Base-by-base conservation (phyloP, 192 early-diverging fungal genomes). In the Rhizoclosmatium globosum region DNA sequence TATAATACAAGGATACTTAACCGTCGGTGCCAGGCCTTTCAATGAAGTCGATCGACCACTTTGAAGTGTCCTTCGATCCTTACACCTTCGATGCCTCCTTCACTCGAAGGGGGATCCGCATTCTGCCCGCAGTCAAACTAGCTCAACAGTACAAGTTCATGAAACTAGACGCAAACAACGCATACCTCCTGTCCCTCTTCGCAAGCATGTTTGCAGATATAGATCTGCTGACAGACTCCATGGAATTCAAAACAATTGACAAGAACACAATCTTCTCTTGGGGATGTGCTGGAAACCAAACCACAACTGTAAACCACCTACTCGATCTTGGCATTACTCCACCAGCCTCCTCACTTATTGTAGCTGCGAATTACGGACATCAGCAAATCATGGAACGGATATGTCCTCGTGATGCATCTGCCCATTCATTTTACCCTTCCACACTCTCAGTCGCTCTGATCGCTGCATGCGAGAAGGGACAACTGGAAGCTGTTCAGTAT, bases 31-130 rank as follows among this genome's bases (percentile, higher is more conserved):
- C 57, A 74, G 72, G 72, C 11, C 58, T 74, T 3, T 42, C 56
- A 6, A 1, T 74, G 9, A 7, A 64, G 42, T 42, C 74, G 4
- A 64, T 76, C 17, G 74, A 64, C 23, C 74, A 76, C 74, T 76
- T 76, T 41, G 74, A 76, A 56, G 44, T 76, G 13, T 67, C 61
- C 4, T 76, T 76, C 23, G 64, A 64, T 50, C 31, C 64, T 9
- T 6, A 19, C 15, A 31, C 61, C 0, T 67, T 53, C 43, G 74
- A 76, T 39, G 6, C n/a, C 38, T 31, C 47, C 2, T 76, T 76
- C 64, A 19, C 39, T 6, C 41, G 41, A 4, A 2, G 74, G 2
- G 62, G 64, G 17, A 21, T 44, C n/a, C n/a, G 72, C 11, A 56
- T 76, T 1, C 47, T 66, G 2, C 74, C 74, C 3, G 74, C 74